These are phyloP conservation scores for Fusarium falciforme DNA, from an alignment of 2,329 filamentous ascomycete species.

Conservation along the genomic window DNA sequence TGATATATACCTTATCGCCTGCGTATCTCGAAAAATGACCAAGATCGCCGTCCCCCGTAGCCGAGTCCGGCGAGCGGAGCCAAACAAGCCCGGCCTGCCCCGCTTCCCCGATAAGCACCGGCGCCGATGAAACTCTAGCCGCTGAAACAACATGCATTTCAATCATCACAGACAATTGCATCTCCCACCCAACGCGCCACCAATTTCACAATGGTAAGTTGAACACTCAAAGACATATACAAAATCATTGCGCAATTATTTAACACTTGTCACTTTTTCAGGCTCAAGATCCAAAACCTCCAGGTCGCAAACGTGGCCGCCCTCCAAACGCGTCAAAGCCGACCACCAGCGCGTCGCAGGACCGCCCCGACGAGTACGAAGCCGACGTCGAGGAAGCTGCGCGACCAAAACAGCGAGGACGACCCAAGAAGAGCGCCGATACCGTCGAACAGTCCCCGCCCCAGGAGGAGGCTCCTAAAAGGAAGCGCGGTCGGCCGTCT, in stretches of 20 bases:
- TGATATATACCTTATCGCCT: not conserved
- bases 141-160: conserved; percentile 10
- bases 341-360: conserved; percentile 41
- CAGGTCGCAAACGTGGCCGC: conserved; percentile 58
- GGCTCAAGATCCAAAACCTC: conserved; percentile 44
- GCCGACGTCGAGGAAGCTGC: conserved; percentile 41
- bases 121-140: conserved; percentile 31
- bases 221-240: not conserved
- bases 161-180: conserved; percentile 24
- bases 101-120: conserved; percentile 25
- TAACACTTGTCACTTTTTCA: not conserved
- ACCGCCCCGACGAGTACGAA: conserved; percentile 37
- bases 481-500: conserved; percentile 47
- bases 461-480: conserved; percentile 22
- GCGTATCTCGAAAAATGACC: not conserved
- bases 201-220: conserved; percentile 24
- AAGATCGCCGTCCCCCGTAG: not conserved
- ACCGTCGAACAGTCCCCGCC: conserved; percentile 9
- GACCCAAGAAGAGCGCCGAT: conserved; percentile 22
- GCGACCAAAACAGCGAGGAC: conserved; percentile 37
- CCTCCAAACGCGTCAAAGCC: conserved; percentile 55
- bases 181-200: not conserved
- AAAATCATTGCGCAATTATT: not conserved
- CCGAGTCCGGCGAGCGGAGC: conserved; percentile 14
- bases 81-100: conserved; percentile 24